Percentiles rank a stretch among this genome's conserved stretches.
phyloP scores from a whole-genome alignment of 176 grass and related monocot species.

The Bothriochloa decipiens region DNA sequence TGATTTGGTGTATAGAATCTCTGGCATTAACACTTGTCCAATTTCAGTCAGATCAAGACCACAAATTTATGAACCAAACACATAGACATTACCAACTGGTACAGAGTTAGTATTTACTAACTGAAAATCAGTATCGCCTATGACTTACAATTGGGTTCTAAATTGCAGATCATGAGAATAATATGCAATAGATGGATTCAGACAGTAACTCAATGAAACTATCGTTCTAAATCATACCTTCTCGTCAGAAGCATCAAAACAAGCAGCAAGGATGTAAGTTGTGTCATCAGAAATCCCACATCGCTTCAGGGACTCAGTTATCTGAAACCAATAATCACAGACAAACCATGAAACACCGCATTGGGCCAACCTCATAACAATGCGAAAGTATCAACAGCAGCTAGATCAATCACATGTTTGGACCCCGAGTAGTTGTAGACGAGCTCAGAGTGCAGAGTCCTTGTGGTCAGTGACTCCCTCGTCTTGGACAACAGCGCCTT shows the following conservation, averaged over 20 bases:
- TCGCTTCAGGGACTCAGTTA: slow-evolving; percentile 80
- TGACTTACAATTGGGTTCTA: neutral
- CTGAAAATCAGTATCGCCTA: neutral
- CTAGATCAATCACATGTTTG: slow-evolving; percentile 70
- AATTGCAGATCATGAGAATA: neutral
- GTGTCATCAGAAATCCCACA: slow-evolving; percentile 82
- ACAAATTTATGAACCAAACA: neutral
- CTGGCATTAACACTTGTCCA: neutral
- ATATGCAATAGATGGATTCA: neutral
- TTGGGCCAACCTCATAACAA: neutral
- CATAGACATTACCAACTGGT: neutral
- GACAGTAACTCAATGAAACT: neutral
- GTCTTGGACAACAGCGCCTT: slow-evolving; percentile 72
- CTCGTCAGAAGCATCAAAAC: slow-evolving; percentile 83
- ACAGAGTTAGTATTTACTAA: neutral
- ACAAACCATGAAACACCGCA: neutral
- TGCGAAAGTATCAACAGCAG: neutral
- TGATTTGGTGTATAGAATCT: neutral
- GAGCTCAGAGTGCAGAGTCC: slow-evolving; percentile 91
- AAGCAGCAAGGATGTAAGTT: slow-evolving; percentile 76
- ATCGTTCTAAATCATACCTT: slow-evolving; percentile 45
- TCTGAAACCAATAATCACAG: slow-evolving; percentile 43
- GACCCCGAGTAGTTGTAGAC: slow-evolving; percentile 90
- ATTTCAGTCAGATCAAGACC: neutral
- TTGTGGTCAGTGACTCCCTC: slow-evolving; percentile 80